These are phyloP conservation scores for Calonectria ilicicola DNA, from an alignment of 2,329 filamentous ascomycete genomes.

Conservation along the genomic window DNA sequence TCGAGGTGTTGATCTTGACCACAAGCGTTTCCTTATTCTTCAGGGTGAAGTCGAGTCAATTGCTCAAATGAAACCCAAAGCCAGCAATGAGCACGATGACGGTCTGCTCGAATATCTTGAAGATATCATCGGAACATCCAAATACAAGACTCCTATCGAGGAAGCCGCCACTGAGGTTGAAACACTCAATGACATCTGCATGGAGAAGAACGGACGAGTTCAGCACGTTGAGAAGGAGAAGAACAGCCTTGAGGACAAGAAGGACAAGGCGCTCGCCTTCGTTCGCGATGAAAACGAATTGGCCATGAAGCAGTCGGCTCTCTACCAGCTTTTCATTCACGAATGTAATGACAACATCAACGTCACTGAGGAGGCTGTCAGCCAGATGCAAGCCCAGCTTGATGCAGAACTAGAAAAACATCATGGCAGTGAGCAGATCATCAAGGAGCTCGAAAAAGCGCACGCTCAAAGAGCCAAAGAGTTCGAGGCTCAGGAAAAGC, in stretches of 20 bases:
- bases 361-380: conserved; percentile 89
- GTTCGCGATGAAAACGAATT: conserved; percentile 95
- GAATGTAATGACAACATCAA: conserved; percentile 90
- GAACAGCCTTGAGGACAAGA: conserved; percentile 92
- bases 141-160: conserved; percentile 97
- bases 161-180: conserved; percentile 93
- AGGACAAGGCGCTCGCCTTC: conserved; percentile 90
- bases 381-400: conserved; percentile 89
- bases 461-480: conserved; percentile 88
- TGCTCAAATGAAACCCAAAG: conserved; percentile 99
- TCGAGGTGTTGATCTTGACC: conserved; percentile 92
- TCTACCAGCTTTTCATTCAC: conserved; percentile 92
- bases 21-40: conserved; percentile 97
- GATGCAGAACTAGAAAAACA: conserved; percentile 92
- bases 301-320: conserved; percentile 85
- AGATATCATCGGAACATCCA: conserved; percentile 98
- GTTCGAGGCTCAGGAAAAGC: conserved; percentile 84
- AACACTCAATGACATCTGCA: conserved; percentile 90
- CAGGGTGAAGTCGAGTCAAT: conserved; percentile 99
- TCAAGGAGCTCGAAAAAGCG: conserved; percentile 88
- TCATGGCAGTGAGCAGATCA: conserved; percentile 87
- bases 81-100: conserved; percentile 93
- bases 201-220: conserved; percentile 94
- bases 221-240: conserved; percentile 99
- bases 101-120: conserved; percentile 96